A percentile compares a stretch with the other conserved stretches of the same genome.
phyloP scores from a whole-genome alignment of 306 rosid genomes.

The Malus asiatica region DNA sequence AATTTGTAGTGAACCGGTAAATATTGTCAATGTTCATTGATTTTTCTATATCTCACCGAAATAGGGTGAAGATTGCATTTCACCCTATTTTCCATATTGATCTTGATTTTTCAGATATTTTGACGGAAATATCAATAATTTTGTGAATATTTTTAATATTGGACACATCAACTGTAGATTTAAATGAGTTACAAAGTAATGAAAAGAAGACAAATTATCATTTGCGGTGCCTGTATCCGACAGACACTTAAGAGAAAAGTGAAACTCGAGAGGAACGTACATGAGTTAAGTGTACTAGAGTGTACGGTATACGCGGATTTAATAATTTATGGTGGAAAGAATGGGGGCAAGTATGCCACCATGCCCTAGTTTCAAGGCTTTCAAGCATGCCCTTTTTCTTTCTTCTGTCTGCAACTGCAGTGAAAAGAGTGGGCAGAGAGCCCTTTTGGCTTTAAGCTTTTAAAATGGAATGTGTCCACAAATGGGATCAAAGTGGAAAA shows the following conservation, averaged over 20 bases:
- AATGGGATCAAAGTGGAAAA: conserved; percentile 15
- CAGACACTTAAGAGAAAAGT: neutral
- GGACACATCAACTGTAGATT: conserved; percentile 1
- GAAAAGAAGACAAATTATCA: too few species aligned
- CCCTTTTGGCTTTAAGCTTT: neutral
- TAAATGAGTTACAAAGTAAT: neutral
- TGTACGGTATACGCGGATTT: neutral
- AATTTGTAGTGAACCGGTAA: too few species aligned
- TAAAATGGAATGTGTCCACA: conserved; percentile 27
- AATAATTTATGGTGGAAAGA: neutral
- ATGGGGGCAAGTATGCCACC: neutral
- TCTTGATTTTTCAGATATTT: too few species aligned
- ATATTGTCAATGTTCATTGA: too few species aligned
- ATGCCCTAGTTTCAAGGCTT: conserved; percentile 56
- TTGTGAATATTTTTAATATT: too few species aligned
- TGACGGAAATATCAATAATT: too few species aligned
- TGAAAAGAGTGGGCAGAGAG: conserved; percentile 17
- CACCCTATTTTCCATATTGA: too few species aligned
- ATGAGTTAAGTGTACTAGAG: neutral
- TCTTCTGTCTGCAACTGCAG: conserved; percentile 19
- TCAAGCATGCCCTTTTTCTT: conserved; percentile 14
- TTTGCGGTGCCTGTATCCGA: neutral
- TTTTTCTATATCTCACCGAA: too few species aligned
- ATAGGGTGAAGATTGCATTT: too few species aligned
- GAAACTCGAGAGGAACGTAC: neutral